Base-by-base conservation (phyloP, 2,329 filamentous ascomycete genomes). In the Calonectria hongkongensis region DNA sequence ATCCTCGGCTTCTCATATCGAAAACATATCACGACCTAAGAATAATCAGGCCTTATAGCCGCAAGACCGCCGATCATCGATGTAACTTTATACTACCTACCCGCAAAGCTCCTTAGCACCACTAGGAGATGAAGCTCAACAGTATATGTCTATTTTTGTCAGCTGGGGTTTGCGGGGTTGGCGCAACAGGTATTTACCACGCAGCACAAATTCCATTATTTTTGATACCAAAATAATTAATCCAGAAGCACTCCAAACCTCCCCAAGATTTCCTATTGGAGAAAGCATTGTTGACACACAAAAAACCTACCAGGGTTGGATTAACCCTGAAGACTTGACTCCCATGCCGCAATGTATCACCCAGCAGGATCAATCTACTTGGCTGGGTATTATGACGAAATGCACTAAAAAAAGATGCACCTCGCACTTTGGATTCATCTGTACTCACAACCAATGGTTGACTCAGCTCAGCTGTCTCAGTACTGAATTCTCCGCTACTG, bases 301-400 rank as follows among this genome's bases (percentile, higher is more conserved):
- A 4, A 65, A 51, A 5, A 68, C 64, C 5, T 33, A 2, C 2
- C 3, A 41, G 6, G 75, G 75, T 8, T 76, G 75, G 75, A 68
- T 77, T 1, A 74, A 68, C 1, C 73, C 75, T 0, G 75, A 76
- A 25, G 75, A 74, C 28, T 16, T 77, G 1, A 5, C 41, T 0
- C 70, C 75, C 0, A 76, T 74, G 75, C 75, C 75, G 1, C 75
- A 77, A 28, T 76, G 73, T 18, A 68, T 77, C 30, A 51, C 66
- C 1, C 73, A 77, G 13, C 75, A 76, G 13, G 68, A 76, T 25
- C 64, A 54, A 5, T 36, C 56, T 0, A 18, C 36, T 21, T 76
- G 75, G 75, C 25, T 76, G 2, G 48, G n/a, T 18, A 18, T 62
- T 13, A 76, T 76, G 75, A 74, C 68, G 3, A 56, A 33, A 33